Evolutionary conservation across 257 asterid genomes (phyloP).

Genomic region (Solanum paucissectum): DNA sequence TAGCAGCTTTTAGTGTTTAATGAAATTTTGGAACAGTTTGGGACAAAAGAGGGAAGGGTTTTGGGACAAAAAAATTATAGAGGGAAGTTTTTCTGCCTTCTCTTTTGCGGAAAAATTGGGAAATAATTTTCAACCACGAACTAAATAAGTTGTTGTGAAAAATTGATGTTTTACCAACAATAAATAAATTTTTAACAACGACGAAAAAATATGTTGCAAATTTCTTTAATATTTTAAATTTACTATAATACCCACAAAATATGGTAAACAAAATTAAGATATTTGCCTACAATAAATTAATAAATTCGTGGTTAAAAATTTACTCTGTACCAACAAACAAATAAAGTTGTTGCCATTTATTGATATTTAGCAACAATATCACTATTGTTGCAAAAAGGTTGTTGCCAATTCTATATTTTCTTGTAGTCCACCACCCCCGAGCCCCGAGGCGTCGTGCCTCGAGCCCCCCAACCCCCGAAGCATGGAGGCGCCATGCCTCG

Average conservation of each 20-base stretch:
- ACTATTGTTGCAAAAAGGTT: too few relatives aligned
- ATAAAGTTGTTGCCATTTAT: background rate
- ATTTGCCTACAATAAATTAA: background rate
- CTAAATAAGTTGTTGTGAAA: too few relatives aligned
- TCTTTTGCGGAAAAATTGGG: too few relatives aligned
- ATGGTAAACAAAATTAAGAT: too few relatives aligned
- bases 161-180: background rate
- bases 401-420: background rate
- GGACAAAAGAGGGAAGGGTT: background rate
- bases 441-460: too few relatives aligned
- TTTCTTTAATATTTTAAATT: background rate
- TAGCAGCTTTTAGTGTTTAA: background rate
- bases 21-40: background rate
- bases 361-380: too few relatives aligned
- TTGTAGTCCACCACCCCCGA: too few relatives aligned
- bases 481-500: too few relatives aligned
- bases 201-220: too few relatives aligned
- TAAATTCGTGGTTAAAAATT: background rate
- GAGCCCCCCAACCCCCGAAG: too few relatives aligned
- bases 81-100: background rate
- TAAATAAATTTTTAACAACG: background rate
- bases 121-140: too few relatives aligned
- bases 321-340: background rate
- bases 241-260: background rate
- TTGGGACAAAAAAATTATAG: background rate